Conservation (phyloP, 2,329 filamentous ascomycete species). For the Salinomyces thailandicus region DNA sequence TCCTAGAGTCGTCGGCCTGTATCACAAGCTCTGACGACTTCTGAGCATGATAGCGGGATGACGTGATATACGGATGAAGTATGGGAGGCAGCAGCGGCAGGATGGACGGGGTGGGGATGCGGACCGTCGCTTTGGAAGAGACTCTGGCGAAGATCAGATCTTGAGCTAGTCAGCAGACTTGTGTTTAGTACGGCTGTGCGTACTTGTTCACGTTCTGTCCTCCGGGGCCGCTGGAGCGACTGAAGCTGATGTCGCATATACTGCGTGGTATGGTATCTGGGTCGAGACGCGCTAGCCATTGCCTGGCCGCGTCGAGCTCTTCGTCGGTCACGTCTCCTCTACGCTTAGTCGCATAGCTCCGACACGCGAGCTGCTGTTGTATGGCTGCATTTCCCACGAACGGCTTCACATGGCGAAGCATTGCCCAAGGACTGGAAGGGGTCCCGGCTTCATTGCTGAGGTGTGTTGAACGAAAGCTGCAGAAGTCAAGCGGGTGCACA, state of each 20-base stretch:
- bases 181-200: conserved; percentile 18
- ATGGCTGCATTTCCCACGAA: neutral
- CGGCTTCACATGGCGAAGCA: neutral
- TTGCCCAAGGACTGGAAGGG: neutral
- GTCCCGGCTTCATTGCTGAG: neutral
- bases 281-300: conserved; percentile 47
- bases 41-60: conserved; percentile 46
- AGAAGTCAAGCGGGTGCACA: too few species aligned
- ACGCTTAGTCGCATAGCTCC: conserved; percentile 3
- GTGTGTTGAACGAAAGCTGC: neutral
- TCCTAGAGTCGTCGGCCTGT: conserved; percentile 53
- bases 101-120: conserved; percentile 43
- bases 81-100: conserved; percentile 44
- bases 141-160: conserved; percentile 36
- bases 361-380: neutral
- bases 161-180: neutral
- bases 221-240: conserved; percentile 53
- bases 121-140: conserved; percentile 57
- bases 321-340: conserved; percentile 15
- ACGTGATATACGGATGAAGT: conserved; percentile 42
- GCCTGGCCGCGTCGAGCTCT: conserved; percentile 34
- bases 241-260: conserved; percentile 51
- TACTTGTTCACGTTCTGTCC: conserved; percentile 63
- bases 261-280: conserved; percentile 45
- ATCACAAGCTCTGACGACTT: conserved; percentile 47